Evolutionary conservation across 176 grass and related monocot genomes (phyloP), one percentile per base, ranked within the genome.

Genomic region (Secale cereale): DNA sequence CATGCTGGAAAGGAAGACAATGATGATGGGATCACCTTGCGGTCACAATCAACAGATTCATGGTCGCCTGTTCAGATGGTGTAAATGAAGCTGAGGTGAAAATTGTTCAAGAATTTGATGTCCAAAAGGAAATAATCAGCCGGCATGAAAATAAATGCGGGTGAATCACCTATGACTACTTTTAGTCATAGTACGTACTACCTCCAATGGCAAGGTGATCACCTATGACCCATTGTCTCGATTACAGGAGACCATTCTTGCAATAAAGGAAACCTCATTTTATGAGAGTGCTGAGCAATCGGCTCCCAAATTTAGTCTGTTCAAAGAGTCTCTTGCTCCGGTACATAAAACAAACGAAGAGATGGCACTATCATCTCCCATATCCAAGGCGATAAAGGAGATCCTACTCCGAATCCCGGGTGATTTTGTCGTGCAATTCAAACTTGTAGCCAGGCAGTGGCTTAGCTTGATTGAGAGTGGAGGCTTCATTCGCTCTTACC

Each of bases 341-440:
- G 74, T 86, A 25, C 26, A 33, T 8, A 60, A 69, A 61, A 79
- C 65, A 16, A 13, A 79, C 10, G 11, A 25, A 79, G 76, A 86
- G 65, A 79, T 19, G 10, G 7, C 15, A 3, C 22, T 20, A 16
- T 31, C 15, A 11, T 31, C 72, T 75, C 72, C 72, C 0, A 16
- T 52, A 4, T 3, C 12, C 11, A 31, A 5, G 16, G 40, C 8
- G 1, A 30, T 0, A 0, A 75, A 75, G 43, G 72, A 52, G 72
- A 54, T 75, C 43, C 43, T 75, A 19, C 71, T 74, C 25, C 40
- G 71, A 14, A 4, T 28, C 7, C 29, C 50, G 0, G 68, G 68
- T 25, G 10, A 70, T 39, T 25, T 3, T 25, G 68, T 0, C 10
- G 0, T 13, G 2, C 68, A 41, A 22, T 70, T 4, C 68, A 70